Evolutionary conservation across 345 rosid genomes (phyloP).

Genomic region (Raphanus raphanistrum): DNA sequence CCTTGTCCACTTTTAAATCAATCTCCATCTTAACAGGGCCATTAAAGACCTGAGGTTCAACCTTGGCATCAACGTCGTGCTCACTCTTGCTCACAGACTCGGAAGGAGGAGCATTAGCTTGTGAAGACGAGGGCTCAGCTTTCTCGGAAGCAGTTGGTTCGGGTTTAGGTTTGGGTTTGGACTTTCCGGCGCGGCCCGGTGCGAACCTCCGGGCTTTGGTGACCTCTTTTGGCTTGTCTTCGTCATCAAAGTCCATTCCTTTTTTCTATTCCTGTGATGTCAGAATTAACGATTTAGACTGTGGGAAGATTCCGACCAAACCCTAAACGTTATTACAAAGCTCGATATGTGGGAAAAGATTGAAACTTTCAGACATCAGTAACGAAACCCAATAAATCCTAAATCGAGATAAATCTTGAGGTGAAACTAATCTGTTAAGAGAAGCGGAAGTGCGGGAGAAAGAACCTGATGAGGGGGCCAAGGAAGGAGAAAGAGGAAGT

Average conservation of each 20-base stretch:
- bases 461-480: not conserved
- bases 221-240: slow-evolving; percentile 44
- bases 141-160: slow-evolving; percentile 25
- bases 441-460: not conserved
- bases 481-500: not conserved
- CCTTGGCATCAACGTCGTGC: slow-evolving; percentile 44
- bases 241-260: slow-evolving; percentile 71
- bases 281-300: not conserved
- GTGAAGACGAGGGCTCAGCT: slow-evolving; percentile 19
- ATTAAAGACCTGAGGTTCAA: slow-evolving; percentile 37
- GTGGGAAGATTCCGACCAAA: not conserved
- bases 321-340: not conserved
- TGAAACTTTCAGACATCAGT: not conserved
- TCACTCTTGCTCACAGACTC: slow-evolving; percentile 34
- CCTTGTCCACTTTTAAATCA: slow-evolving; percentile 41
- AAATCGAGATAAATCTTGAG: not conserved
- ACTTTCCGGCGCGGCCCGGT: slow-evolving; percentile 46
- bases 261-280: slow-evolving; percentile 9
- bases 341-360: not conserved
- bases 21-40: slow-evolving; percentile 58
- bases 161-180: slow-evolving; percentile 44
- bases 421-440: not conserved
- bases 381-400: not conserved
- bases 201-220: slow-evolving; percentile 59
- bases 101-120: not conserved